phyloP scores from a whole-genome alignment of 352 stramenopile genomes.

The Phytophthora tubulina region DNA sequence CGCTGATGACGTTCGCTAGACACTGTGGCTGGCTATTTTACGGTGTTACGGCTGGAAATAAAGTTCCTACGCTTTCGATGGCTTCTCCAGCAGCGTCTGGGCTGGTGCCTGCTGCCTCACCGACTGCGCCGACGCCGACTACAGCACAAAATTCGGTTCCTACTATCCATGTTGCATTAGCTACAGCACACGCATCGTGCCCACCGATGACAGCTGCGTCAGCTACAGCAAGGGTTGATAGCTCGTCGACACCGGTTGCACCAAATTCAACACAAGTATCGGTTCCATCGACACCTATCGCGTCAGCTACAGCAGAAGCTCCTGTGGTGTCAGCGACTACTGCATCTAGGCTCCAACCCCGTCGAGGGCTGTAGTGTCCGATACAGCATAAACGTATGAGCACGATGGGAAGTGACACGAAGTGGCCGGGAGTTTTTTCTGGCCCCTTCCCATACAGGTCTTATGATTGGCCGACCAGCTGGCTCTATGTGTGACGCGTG shows the following conservation, averaged over 20 bases:
- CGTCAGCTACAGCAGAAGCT: not conserved
- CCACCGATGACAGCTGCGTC: not conserved
- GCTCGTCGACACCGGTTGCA: not conserved
- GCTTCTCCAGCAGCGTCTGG: not conserved
- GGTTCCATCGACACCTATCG: not conserved
- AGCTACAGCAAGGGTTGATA: not conserved
- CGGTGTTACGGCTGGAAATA: not conserved
- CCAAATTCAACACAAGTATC: not conserved
- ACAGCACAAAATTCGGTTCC: too few relatives aligned
- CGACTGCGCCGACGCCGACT: too few relatives aligned
- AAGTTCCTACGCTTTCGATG: not conserved
- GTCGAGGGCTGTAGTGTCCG: too few relatives aligned
- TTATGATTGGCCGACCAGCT: too few relatives aligned
- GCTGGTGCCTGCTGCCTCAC: too few relatives aligned
- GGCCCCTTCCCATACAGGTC: too few relatives aligned
- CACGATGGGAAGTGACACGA: too few relatives aligned
- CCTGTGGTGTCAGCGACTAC: too few relatives aligned
- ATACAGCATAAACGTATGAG: too few relatives aligned
- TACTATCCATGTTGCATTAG: not conserved
- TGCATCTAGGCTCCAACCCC: too few relatives aligned
- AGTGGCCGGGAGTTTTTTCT: too few relatives aligned
- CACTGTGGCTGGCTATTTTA: not conserved
- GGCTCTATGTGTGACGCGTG: too few relatives aligned
- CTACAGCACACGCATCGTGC: not conserved
- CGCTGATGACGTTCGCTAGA: not conserved